A percentile compares a stretch with the other conserved stretches of the same genome.
Evolutionary conservation across 2,329 filamentous ascomycete species (phyloP).

Genomic region (Apiospora pterosperma): DNA sequence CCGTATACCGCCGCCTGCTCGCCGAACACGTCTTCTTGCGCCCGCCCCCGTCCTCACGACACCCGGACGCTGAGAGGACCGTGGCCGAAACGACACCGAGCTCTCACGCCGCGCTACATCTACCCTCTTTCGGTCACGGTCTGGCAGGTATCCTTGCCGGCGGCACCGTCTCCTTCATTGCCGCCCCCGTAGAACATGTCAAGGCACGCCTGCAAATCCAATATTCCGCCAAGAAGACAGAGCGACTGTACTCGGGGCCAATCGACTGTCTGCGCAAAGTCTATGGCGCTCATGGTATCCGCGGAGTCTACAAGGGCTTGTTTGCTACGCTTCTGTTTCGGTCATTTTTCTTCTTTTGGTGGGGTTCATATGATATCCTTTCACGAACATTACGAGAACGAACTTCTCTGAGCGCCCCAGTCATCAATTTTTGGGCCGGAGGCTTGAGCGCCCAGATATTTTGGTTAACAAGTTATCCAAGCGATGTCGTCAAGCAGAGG

Average conservation of each 20-base stretch:
- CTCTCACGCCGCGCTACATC: conserved; percentile 34
- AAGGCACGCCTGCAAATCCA: conserved; percentile 94
- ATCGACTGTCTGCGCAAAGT: conserved; percentile 78
- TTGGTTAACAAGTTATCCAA: conserved; percentile 89
- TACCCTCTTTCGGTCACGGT: conserved; percentile 79
- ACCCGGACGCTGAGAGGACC: conserved; percentile 26
- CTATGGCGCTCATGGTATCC: conserved; percentile 66
- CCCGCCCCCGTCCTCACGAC: conserved; percentile 28
- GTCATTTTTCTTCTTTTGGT: conserved; percentile 97
- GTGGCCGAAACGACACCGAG: background rate
- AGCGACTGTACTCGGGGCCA: conserved; percentile 80
- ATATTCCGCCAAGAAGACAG: conserved; percentile 75
- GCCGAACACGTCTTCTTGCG: conserved; percentile 75
- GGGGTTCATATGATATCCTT: conserved; percentile 89
- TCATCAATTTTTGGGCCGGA: conserved; percentile 95
- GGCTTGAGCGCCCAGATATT: conserved; percentile 91
- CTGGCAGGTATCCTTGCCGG: conserved; percentile 86
- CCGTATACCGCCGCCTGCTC: conserved; percentile 81
- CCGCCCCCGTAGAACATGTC: conserved; percentile 90
- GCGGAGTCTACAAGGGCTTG: conserved; percentile 83
- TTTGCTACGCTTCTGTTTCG: conserved; percentile 83
- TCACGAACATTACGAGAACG: conserved; percentile 62
- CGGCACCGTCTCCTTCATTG: conserved; percentile 86
- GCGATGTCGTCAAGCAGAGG: conserved; percentile 90
- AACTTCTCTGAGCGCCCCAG: conserved; percentile 70